Evolutionary conservation across 305 asterid species (phyloP), one percentile per base, ranked within the genome.

Genomic region (Salvia sclarea): DNA sequence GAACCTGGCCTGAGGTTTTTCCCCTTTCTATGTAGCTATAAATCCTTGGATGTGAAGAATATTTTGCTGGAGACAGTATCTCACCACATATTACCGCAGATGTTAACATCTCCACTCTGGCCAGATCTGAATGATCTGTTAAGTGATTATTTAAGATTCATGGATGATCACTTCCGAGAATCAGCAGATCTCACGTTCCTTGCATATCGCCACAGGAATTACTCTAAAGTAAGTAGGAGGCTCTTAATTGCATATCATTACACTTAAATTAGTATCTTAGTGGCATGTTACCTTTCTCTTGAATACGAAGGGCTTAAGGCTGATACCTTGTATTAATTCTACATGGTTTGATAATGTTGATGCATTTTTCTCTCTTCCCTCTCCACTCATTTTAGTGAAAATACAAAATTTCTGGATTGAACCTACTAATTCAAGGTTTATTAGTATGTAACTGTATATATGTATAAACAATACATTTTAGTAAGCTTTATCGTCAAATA

Each of bases 161-260:
- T 92, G 97, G 97, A 88, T 40, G 98, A 95, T 65, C 97, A 92
- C 79, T 83, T 95, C 25, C 82, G 86, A 74, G 99, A 95, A 85
- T 92, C 98, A 41, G 97, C 97, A 21, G 99, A 95, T 84, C 96
- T 95, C 70, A 87, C 99, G 64, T 88, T 87, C 84, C 90, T 88
- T 64, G 97, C 99, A 2, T 94, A 94, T 78, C 97, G 98, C 70
- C 99, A 95, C 74, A 80, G 96, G 71, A 89, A 86, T 76, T 94
- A 91, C 82, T 91, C 98, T 16, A 94, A 94, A 85, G 99, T 93
- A 77, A 76, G 89, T 12, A 20, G 61, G 56, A 41, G 58, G 47
- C 74, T 73, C 79, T 61, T 61, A 45, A 33, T 52, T 44, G 13
- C 38, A 30, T 44, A 50, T 44, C 10, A 14, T 58, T 17, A 18